Conservation (phyloP, 2,329 filamentous ascomycete species). For the Elsinoe necatrix region DNA sequence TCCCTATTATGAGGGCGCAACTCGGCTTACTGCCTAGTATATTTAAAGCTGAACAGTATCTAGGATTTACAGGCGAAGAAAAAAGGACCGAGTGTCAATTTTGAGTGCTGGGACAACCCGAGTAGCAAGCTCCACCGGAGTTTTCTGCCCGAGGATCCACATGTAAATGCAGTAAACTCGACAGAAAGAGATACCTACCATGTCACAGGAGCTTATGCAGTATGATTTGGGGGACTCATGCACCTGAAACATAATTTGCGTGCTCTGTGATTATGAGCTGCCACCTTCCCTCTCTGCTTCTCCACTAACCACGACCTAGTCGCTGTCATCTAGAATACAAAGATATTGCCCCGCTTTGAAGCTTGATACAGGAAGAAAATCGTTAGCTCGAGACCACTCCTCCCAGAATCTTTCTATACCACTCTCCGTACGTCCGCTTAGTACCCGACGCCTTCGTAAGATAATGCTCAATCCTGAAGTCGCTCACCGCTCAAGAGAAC, state of each 20-base stretch:
- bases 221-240: too few relatives aligned
- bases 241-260: too few relatives aligned
- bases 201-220: too few relatives aligned
- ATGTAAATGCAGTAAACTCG: not conserved
- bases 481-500: conserved; percentile 29
- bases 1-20: too few relatives aligned
- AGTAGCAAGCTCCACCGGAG: not conserved
- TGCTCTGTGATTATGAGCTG: too few relatives aligned
- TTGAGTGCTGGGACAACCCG: not conserved
- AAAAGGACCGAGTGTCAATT: not conserved
- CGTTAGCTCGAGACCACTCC: not conserved
- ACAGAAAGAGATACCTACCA: not conserved
- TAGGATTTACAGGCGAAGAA: not conserved
- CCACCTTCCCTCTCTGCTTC: too few relatives aligned
- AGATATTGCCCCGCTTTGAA: not conserved
- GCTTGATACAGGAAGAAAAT: conserved; percentile 10
- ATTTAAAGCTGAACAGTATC: too few relatives aligned
- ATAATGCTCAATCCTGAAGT: not conserved
- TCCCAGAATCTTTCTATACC: not conserved
- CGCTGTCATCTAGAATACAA: conserved; percentile 8
- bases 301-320: not conserved
- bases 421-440: not conserved
- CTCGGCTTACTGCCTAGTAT: too few relatives aligned
- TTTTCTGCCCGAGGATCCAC: not conserved
- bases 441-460: not conserved